A percentile compares a stretch with the other conserved stretches of the same genome.
Conservation (phyloP, 345 rosid species). For the Eucalyptus virginea region DNA sequence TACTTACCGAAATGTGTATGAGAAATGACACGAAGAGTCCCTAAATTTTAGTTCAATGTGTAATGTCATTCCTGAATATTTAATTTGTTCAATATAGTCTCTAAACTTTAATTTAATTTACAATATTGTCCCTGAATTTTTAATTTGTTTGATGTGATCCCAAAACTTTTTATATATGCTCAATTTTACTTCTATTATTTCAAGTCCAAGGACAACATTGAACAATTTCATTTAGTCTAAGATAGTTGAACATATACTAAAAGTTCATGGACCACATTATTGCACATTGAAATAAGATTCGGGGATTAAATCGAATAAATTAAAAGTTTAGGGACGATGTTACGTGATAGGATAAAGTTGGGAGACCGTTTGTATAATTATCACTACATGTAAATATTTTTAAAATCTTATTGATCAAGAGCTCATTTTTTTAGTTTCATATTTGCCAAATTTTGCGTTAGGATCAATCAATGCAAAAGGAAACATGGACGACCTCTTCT, state of each 20-base stretch:
- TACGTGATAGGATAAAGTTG: fast-evolving
- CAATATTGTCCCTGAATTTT: fast-evolving
- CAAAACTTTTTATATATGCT: too few species aligned
- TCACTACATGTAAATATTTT: too few species aligned
- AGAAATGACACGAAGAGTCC: not conserved
- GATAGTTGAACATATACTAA: too few species aligned
- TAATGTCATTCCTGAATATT: fast-evolving
- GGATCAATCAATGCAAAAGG: not conserved
- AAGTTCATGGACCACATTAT: fast-evolving
- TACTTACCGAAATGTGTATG: fast-evolving
- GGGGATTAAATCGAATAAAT: fast-evolving
- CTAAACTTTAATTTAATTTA: too few species aligned
- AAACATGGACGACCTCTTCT: not conserved
- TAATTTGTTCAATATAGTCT: too few species aligned
- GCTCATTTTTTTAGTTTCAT: not conserved
- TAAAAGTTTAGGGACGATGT: fast-evolving
- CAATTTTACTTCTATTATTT: too few species aligned
- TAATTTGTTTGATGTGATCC: fast-evolving
- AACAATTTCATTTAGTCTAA: not conserved
- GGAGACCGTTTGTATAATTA: not conserved
- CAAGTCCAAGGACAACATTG: too few species aligned
- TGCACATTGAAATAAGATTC: too few species aligned
- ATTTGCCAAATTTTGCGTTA: not conserved
- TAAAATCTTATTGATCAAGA: not conserved
- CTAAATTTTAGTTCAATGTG: too few species aligned